Conservation (phyloP, 164 flowering plant species). For the Vitis labrusca region DNA sequence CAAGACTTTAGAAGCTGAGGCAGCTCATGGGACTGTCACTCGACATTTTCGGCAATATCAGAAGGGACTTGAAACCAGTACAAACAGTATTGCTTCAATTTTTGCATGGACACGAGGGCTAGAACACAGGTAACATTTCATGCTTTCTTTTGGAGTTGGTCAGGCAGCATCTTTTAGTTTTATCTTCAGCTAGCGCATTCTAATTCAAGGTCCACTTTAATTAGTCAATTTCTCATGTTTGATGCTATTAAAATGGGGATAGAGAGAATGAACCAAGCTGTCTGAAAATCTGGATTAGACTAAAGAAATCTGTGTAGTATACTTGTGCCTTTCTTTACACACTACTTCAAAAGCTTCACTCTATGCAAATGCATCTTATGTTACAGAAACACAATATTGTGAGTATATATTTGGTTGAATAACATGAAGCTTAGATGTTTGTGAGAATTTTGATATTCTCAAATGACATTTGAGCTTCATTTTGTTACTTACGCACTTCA, state of each 20-base stretch:
- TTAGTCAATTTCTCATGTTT: neutral
- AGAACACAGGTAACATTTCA: constrained; percentile 62
- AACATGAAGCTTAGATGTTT: too few species aligned
- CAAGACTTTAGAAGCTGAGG: constrained; percentile 93
- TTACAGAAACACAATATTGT: too few species aligned
- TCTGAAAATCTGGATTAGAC: neutral
- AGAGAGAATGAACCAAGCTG: neutral
- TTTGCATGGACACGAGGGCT: constrained; percentile 98
- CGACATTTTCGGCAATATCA: constrained; percentile 84
- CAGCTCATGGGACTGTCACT: constrained; percentile 99
- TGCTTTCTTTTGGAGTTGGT: neutral
- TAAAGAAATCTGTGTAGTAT: too few species aligned
- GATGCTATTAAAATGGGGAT: neutral
- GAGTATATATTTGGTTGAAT: too few species aligned
- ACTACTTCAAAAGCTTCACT: neutral
- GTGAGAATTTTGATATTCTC: too few species aligned
- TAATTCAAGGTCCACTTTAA: neutral
- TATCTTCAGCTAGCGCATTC: too few species aligned
- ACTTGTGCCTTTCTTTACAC: neutral
- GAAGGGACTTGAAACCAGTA: constrained; percentile 97
- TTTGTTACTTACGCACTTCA: too few species aligned
- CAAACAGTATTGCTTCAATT: constrained; percentile 97
- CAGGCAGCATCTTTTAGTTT: too few species aligned
- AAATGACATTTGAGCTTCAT: too few species aligned
- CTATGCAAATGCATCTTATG: too few species aligned